These are phyloP conservation scores for Sporothrix pseudoabietina DNA, from an alignment of 2,329 filamentous ascomycete genomes.

Conservation along the genomic window DNA sequence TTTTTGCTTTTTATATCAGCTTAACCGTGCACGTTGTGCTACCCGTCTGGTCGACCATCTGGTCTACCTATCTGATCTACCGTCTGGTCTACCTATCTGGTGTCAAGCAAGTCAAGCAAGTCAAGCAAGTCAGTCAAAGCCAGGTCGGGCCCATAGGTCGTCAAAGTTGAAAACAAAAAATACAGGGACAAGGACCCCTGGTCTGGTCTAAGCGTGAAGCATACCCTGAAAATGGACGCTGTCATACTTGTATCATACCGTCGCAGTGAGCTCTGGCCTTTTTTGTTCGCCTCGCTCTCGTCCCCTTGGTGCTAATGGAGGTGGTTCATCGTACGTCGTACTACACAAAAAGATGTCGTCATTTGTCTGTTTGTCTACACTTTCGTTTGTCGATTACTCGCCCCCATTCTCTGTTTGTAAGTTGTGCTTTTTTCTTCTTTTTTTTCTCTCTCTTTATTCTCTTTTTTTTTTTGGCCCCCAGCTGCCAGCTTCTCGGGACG, in stretches of 20 bases:
- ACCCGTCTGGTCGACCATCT: too few relatives aligned
- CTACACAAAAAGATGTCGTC: not conserved
- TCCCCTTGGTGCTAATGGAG: too few relatives aligned
- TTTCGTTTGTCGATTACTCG: not conserved
- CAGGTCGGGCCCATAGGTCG: not conserved
- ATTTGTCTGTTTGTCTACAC: not conserved
- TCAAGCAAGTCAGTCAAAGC: not conserved
- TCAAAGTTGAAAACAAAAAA: not conserved
- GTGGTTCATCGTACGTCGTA: not conserved
- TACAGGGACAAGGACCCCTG: not conserved
- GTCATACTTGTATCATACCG: not conserved
- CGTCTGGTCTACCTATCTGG: not conserved
- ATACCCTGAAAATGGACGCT: not conserved
- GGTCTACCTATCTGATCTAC: too few relatives aligned
- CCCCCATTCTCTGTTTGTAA: not conserved
- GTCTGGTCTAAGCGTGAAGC: not conserved
- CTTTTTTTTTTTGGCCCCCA: not conserved
- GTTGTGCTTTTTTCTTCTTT: not conserved
- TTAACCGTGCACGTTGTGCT: not conserved
- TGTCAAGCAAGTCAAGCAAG: too few relatives aligned
- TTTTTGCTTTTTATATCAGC: not conserved
- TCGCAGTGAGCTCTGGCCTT: not conserved
- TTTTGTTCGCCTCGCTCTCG: not conserved
- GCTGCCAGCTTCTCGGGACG: constrained; percentile 3
- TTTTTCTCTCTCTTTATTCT: not conserved